A percentile compares a stretch with the other conserved stretches of the same genome.
Conservation (phyloP, 257 asterid species). For the Ilex aquifolium region DNA sequence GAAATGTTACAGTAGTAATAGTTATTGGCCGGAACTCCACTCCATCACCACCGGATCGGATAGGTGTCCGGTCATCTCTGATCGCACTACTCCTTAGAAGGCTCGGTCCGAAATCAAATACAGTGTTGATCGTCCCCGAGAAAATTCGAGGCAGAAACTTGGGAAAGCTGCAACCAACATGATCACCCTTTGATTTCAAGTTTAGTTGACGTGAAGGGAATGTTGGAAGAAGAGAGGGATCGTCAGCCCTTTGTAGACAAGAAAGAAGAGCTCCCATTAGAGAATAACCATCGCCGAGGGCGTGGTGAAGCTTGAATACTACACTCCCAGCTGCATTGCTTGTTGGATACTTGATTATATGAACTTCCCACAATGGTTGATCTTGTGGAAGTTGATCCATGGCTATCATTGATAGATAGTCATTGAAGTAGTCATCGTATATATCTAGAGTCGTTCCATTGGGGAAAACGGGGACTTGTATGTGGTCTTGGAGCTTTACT, state of each 20-base stretch:
- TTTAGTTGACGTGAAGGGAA: neutral
- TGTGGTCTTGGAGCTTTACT: neutral
- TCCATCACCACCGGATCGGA: slow-evolving; percentile 59
- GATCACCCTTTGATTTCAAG: neutral
- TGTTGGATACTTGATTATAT: neutral
- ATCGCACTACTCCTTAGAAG: slow-evolving; percentile 44
- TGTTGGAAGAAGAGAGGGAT: neutral
- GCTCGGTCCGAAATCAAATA: slow-evolving; percentile 56
- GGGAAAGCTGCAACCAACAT: too few relatives aligned
- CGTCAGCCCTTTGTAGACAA: neutral
- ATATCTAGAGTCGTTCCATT: neutral
- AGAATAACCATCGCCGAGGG: neutral
- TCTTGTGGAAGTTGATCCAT: neutral
- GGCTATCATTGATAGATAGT: neutral
- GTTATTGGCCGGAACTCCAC: slow-evolving; percentile 48
- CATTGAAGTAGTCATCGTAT: neutral
- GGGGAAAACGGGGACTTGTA: neutral
- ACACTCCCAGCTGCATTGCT: neutral
- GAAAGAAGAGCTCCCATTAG: neutral
- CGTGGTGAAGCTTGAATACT: neutral
- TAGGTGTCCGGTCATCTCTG: slow-evolving; percentile 44
- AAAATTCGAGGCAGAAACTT: neutral
- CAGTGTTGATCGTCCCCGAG: slow-evolving; percentile 5
- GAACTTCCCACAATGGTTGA: neutral
- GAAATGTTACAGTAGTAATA: slow-evolving; percentile 34